Base-by-base conservation (phyloP, 768 basidiomycete genomes). In the Sporobolomyces phaffii region DNA sequence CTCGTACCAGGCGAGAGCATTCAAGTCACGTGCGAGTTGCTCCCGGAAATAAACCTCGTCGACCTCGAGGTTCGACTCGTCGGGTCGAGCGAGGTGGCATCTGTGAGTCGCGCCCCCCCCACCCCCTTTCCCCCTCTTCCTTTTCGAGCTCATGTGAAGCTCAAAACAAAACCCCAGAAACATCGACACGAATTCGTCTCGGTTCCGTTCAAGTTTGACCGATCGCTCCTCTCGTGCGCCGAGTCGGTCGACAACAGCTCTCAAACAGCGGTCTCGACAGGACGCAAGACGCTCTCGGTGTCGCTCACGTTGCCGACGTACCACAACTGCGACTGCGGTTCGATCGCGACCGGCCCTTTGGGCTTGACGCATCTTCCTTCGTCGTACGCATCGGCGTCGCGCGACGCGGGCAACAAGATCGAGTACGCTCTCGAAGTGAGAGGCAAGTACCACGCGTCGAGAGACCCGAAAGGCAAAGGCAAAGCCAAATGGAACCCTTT, bases 101-200 rank as follows among this genome's bases (percentile, higher is more conserved):
- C 14, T 33, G 51, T 52, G 22, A 33, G 51, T 52, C 33, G n/a
- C 14, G 34, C 7, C 51, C 6, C 51, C 5, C 5, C 5, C 18
- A 31, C 34, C 9, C 17, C 10, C 31, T 36, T 34, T 34, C 15
- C 13, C 22, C 29, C 29, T 34, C 31, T 26, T 24, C 26, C 48
- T 20, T 28, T 10, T 14, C 9, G 48, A 26, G 31, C 20, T 52
- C 7, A 31, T 13, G 34, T 15, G 6, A 11, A 31, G 6, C 13
- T 52, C 31, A n/a, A n/a, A n/a, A n/a, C n/a, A n/a, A n/a, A n/a
- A n/a, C 26, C n/a, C 20, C 45, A 47, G 48, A 52, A 36, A 36
- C 15, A 51, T 24, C 49, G 49, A 26, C 52, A 54, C 24, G 52
- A 54, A 40, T 54, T 54, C 52, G 33, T 54, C 34, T 54, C 52